phyloP scores from a whole-genome alignment of 2,329 filamentous ascomycete species.

The Fusarium camptoceras region DNA sequence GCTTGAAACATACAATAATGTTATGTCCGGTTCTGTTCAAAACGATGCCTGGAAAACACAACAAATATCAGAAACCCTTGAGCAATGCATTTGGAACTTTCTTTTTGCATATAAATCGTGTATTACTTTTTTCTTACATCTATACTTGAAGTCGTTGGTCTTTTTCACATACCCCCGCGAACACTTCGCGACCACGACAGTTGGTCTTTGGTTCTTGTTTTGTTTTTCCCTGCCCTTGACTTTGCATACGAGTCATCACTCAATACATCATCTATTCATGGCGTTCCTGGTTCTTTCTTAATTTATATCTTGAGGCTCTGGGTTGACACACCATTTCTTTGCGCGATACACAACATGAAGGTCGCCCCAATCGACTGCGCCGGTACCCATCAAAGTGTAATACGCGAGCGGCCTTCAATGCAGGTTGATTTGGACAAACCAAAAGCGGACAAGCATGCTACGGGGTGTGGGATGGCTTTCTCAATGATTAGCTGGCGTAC shows the following conservation, averaged over 20 bases:
- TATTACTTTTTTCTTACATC: conserved; percentile 37
- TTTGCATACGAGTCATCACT: conserved; percentile 18
- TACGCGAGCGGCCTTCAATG: conserved; percentile 1
- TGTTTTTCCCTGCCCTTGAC: conserved; percentile 3
- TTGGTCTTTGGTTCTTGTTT: conserved; percentile 32
- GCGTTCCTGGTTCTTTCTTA: conserved; percentile 32
- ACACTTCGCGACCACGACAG: conserved; percentile 17
- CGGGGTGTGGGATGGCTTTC: conserved; percentile 25
- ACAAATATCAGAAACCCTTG: background rate
- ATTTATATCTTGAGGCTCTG: conserved; percentile 14
- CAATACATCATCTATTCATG: conserved; percentile 21
- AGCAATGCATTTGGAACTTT: conserved; percentile 7
- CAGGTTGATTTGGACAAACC: conserved; percentile 34
- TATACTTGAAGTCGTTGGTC: conserved; percentile 21
- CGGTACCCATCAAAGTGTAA: background rate
- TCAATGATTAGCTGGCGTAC: conserved; percentile 29
- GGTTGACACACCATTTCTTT: conserved; percentile 10
- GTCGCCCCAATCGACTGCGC: conserved; percentile 1
- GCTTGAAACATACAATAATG: background rate
- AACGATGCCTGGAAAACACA: background rate
- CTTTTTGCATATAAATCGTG: conserved; percentile 35
- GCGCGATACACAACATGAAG: conserved; percentile 15
- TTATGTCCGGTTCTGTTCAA: background rate
- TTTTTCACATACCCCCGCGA: conserved; percentile 29
- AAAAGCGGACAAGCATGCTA: conserved; percentile 34